Evolutionary conservation across 495 filamentous ascomycete species (phyloP).

Genomic region (Opeltia flavorubescens): DNA sequence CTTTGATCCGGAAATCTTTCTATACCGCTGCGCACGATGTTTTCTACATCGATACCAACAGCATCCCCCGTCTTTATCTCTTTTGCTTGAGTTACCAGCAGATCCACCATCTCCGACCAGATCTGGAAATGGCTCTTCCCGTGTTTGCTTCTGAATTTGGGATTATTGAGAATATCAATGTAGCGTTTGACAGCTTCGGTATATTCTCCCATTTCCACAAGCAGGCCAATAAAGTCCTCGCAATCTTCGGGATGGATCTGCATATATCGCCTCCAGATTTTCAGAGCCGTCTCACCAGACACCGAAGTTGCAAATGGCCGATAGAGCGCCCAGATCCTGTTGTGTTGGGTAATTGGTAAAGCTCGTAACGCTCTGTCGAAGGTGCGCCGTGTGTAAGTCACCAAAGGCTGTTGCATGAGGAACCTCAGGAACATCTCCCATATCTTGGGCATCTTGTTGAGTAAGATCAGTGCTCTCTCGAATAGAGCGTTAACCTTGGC

Average conservation of each 20-base stretch:
- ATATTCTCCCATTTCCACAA: slow-evolving; percentile 70
- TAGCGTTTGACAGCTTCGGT: slow-evolving; percentile 88
- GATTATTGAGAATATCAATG: slow-evolving; percentile 88
- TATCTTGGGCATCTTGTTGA: slow-evolving; percentile 98
- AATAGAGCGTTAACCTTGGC: slow-evolving; percentile 91
- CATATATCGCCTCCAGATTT: slow-evolving; percentile 93
- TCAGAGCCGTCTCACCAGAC: slow-evolving; percentile 78
- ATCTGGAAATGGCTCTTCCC: slow-evolving; percentile 91
- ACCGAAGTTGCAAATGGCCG: slow-evolving; percentile 86
- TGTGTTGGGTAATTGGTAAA: slow-evolving; percentile 92
- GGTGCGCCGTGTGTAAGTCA: slow-evolving; percentile 77
- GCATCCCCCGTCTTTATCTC: slow-evolving; percentile 69
- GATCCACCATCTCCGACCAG: slow-evolving; percentile 97
- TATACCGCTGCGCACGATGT: slow-evolving; percentile 87
- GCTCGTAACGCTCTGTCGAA: slow-evolving; percentile 93
- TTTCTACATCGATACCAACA: slow-evolving; percentile 78
- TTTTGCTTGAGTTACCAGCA: slow-evolving; percentile 82
- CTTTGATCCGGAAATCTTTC: slow-evolving; percentile 85
- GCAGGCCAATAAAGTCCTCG: slow-evolving; percentile 84
- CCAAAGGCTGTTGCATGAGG: slow-evolving; percentile 75
- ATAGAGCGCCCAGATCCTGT: slow-evolving; percentile 91
- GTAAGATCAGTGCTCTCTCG: slow-evolving; percentile 80
- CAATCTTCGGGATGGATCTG: slow-evolving; percentile 94
- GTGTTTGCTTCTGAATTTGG: slow-evolving; percentile 80
- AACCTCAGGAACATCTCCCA: slow-evolving; percentile 98